Evolutionary conservation across 768 basidiomycete genomes (phyloP).

Genomic region (Pluteus cervinus): DNA sequence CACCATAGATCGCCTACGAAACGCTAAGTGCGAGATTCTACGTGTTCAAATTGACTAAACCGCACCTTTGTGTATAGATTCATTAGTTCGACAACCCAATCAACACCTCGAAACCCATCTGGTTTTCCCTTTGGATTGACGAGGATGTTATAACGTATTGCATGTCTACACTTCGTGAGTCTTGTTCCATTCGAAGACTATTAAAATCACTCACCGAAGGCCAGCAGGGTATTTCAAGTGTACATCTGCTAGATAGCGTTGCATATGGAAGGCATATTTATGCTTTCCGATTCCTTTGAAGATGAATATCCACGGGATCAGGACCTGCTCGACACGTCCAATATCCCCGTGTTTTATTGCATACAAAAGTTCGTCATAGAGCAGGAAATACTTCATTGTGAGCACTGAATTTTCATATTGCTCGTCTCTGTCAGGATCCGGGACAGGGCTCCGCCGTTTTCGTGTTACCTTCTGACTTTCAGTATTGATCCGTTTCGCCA

Average conservation of each 20-base stretch:
- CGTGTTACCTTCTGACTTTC: conserved; percentile 3
- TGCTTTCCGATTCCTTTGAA: conserved; percentile 20
- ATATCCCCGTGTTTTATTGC: conserved; percentile 22
- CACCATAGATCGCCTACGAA: conserved; percentile 8
- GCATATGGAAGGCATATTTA: conserved; percentile 13
- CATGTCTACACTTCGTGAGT: too few species aligned
- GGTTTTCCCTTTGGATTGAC: conserved; percentile 11
- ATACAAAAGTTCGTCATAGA: conserved; percentile 25
- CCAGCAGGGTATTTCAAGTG: conserved; percentile 1
- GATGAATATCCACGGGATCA: conserved; percentile 13
- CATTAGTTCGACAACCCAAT: conserved; percentile 27
- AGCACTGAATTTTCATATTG: conserved; percentile 19
- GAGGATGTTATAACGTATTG: conserved; percentile 2
- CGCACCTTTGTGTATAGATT: conserved; percentile 23
- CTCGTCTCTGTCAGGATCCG: conserved; percentile 12
- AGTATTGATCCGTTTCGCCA: conserved; percentile 12
- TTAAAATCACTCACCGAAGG: too few species aligned
- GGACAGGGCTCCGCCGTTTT: background rate
- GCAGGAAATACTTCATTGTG: conserved; percentile 17
- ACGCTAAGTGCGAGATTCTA: background rate
- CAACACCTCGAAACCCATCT: conserved; percentile 9
- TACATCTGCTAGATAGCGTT: background rate
- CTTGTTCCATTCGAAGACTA: too few species aligned
- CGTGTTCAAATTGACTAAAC: too few species aligned
- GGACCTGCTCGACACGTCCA: conserved; percentile 11